Evolutionary conservation across 2,329 filamentous ascomycete species (phyloP), one percentile per base, ranked within the genome.

Genomic region (Zasmidium cellare): DNA sequence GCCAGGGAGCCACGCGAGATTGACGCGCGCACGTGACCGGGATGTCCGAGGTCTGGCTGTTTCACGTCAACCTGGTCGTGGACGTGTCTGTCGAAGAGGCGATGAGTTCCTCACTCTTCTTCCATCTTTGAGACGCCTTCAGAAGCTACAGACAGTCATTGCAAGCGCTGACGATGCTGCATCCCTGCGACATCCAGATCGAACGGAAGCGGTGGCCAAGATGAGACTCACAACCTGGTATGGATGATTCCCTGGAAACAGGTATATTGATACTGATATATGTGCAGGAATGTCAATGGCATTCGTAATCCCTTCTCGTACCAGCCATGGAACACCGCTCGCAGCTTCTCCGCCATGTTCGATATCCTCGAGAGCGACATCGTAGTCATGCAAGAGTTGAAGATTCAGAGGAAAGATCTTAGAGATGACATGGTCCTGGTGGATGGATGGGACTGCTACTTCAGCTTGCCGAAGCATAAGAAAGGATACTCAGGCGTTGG

Each of bases 401-500:
- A 97, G 76, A 97, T 97, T 44, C 94, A 97, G 71, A 84, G 89
- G 57, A 96, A 96, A 72, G 92, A 97, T 66, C 79, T 99, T 1
- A 83, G 82, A 44, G 94, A 97, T 80, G 94, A 97, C 67, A 97
- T 97, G 91, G 92, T 97, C 9, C 79, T 97, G 31, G 86, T 97
- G 0, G 87, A 90, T 0, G 94, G 94, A 12, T 99, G 93, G 93
- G 94, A 99, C 72, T 92, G 92, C 64, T 96, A 88, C 76, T 97
- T 97, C 76, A 97, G 92, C 72, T 80, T 99, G 22, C 94, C 94
- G 0, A 91, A 88, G 71, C 83, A 96, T 71, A 97, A 97, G 74
- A 97, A 97, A 80, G 93, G 94, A 22, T 99, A 97, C 72, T 96
- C 93, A 23, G 94, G 94, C 1, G 93, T 99, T 1, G 94, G 89